phyloP scores from a whole-genome alignment of 2,329 filamentous ascomycete genomes.

The Rhytidhysteron rufulum region DNA sequence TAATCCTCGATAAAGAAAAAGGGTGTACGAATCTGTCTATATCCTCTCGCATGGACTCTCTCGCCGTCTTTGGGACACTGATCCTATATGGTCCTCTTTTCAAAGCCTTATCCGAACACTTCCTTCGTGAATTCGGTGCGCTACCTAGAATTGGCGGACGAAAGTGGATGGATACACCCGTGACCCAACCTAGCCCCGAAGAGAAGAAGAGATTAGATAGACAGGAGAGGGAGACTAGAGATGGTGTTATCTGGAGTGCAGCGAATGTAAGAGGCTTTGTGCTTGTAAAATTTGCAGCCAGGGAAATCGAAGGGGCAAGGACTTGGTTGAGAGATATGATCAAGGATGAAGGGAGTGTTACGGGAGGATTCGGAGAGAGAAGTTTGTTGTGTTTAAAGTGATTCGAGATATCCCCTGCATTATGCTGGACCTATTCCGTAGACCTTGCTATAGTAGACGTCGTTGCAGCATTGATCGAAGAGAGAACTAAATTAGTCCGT shows the following conservation, averaged over 20 bases:
- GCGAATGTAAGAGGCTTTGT: slow-evolving; percentile 60
- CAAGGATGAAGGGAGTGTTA: slow-evolving; percentile 67
- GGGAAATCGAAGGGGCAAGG: slow-evolving; percentile 74
- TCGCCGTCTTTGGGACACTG: slow-evolving; percentile 78
- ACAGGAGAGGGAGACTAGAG: slow-evolving; percentile 52
- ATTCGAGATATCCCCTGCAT: no score
- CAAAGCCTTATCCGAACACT: slow-evolving; percentile 64
- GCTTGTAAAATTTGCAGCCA: slow-evolving; percentile 85
- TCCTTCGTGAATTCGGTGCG: slow-evolving; percentile 72
- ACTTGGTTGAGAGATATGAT: slow-evolving; percentile 77
- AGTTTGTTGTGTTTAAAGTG: slow-evolving; percentile 64
- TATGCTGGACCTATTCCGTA: no score
- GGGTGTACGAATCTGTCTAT: slow-evolving; percentile 24
- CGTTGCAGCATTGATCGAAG: no score
- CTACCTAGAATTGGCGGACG: slow-evolving; percentile 79
- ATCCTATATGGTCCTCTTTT: slow-evolving; percentile 74
- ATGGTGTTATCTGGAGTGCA: slow-evolving; percentile 35
- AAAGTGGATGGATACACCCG: slow-evolving; percentile 60
- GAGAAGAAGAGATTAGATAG: slow-evolving; percentile 51
- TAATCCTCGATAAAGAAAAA: slow-evolving; percentile 62
- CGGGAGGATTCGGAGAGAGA: slow-evolving; percentile 71
- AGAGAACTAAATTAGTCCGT: no score
- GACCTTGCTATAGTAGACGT: no score
- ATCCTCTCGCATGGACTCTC: slow-evolving; percentile 62
- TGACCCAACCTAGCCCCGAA: slow-evolving; percentile 27